Percentiles rank a stretch among this genome's conserved stretches.
phyloP scores from a whole-genome alignment of 257 asterid genomes.

The Penstemon eatonii region DNA sequence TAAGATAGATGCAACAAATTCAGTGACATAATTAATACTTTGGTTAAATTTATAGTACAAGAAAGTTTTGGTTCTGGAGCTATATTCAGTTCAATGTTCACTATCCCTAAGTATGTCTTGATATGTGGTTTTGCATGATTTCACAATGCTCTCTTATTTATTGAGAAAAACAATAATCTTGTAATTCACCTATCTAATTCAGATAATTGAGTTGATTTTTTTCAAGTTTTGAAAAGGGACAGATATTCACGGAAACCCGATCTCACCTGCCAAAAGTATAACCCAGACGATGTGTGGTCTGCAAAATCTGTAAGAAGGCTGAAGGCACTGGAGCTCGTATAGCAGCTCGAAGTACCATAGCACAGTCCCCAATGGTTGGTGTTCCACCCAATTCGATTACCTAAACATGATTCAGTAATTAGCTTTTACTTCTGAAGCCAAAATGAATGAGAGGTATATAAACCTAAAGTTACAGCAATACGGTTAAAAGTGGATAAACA shows the following conservation, averaged over 20 bases:
- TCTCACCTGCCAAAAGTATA: conserved; percentile 80
- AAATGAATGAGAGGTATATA: not conserved
- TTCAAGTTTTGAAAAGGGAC: not conserved
- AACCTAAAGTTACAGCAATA: conserved; percentile 2
- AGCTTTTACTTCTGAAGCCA: conserved; percentile 22
- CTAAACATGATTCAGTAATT: conserved; percentile 39
- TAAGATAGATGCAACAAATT: not conserved
- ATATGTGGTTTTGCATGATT: not conserved
- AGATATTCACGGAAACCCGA: conserved; percentile 6
- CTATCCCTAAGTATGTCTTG: not conserved
- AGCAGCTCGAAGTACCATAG: conserved; percentile 92
- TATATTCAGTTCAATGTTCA: not conserved
- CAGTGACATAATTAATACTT: not conserved
- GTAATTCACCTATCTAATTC: not conserved
- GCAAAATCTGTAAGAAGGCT: conserved; percentile 88
- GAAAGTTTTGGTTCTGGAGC: not conserved
- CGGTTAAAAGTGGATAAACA: conserved; percentile 4
- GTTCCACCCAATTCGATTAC: conserved; percentile 94
- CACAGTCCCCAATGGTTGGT: conserved; percentile 95
- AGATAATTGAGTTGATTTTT: not conserved
- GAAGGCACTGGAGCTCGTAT: conserved; percentile 95
- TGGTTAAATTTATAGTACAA: not conserved
- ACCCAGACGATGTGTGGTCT: conserved; percentile 80
- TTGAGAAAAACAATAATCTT: conserved; percentile 2
- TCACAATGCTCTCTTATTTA: not conserved